Evolutionary conservation across 257 asterid species (phyloP).

Genomic region (Primulina eburnea): DNA sequence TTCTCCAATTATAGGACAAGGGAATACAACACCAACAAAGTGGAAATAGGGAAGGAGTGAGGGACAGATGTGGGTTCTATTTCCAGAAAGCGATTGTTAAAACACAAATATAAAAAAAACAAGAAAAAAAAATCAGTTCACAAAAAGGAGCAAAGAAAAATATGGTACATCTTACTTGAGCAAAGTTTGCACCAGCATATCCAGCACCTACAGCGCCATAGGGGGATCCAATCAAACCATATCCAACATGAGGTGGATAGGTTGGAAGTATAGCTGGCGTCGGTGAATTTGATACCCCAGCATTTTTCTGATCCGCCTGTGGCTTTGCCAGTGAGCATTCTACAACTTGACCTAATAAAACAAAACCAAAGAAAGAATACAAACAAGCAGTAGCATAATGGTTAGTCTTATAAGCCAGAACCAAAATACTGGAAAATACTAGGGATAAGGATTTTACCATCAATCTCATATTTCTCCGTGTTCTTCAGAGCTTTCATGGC

Average conservation of each 20-base stretch:
- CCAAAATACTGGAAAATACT: constrained; percentile 8
- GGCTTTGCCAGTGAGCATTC: constrained; percentile 99
- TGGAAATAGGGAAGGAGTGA: neutral
- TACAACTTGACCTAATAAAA: constrained; percentile 69
- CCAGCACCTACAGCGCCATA: constrained; percentile 75
- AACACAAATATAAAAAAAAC: constrained; percentile 1
- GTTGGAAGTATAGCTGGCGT: constrained; percentile 59
- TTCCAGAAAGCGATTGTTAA: neutral
- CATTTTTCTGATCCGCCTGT: constrained; percentile 75
- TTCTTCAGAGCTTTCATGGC: constrained; percentile 91
- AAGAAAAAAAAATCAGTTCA: constrained; percentile 7
- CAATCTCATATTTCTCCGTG: constrained; percentile 83
- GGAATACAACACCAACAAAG: constrained; percentile 1
- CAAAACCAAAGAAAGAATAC: constrained; percentile 22
- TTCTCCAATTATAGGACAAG: neutral
- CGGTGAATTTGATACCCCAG: constrained; percentile 57
- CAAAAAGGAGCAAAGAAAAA: constrained; percentile 12
- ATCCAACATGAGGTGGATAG: constrained; percentile 76
- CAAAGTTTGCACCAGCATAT: constrained; percentile 54
- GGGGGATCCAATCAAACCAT: constrained; percentile 75
- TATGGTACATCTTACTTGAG: constrained; percentile 58
- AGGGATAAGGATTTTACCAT: constrained; percentile 46
- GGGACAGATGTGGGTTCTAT: neutral
- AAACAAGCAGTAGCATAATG: constrained; percentile 18
- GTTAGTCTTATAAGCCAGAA: constrained; percentile 14